A percentile compares a stretch with the other conserved stretches of the same genome.
Evolutionary conservation across 2,329 filamentous ascomycete genomes (phyloP).

Genomic region (Oidium heveae): DNA sequence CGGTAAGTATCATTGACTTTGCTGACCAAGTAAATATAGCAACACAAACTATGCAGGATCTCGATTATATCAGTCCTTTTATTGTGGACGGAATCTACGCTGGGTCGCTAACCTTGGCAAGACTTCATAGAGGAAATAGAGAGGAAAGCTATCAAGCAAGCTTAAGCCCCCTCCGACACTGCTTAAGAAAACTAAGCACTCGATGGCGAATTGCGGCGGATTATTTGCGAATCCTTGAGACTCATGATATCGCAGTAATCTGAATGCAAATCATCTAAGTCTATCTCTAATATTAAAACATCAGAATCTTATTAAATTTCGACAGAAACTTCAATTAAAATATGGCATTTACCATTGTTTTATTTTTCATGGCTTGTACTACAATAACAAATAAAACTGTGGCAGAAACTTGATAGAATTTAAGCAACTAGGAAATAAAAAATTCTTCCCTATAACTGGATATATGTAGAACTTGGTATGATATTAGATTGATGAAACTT

Average conservation of each 20-base stretch:
- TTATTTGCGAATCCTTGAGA: constrained; percentile 15
- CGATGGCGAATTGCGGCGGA: constrained; percentile 17
- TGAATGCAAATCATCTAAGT: neutral
- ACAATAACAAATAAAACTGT: too few species aligned
- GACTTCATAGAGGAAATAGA: constrained; percentile 17
- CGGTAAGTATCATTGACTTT: constrained; percentile 12
- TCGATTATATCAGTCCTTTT: constrained; percentile 15
- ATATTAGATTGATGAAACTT: too few species aligned
- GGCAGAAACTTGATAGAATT: too few species aligned
- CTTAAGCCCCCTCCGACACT: constrained; percentile 12
- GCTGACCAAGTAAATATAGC: constrained; percentile 9
- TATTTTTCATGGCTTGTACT: too few species aligned
- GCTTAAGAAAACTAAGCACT: constrained; percentile 11
- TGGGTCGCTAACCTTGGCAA: constrained; percentile 16
- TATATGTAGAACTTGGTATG: too few species aligned
- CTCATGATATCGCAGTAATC: constrained; percentile 15
- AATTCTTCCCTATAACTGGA: too few species aligned
- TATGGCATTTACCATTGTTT: too few species aligned
- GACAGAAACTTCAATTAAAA: too few species aligned
- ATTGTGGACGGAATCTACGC: constrained; percentile 17
- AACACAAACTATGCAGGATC: constrained; percentile 7
- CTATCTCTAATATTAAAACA: too few species aligned
- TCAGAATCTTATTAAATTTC: too few species aligned
- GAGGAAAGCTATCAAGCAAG: constrained; percentile 11
- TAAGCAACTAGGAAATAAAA: too few species aligned